These are phyloP conservation scores for Fusarium heterosporum DNA, from an alignment of 2,329 filamentous ascomycete genomes.

Conservation along the genomic window DNA sequence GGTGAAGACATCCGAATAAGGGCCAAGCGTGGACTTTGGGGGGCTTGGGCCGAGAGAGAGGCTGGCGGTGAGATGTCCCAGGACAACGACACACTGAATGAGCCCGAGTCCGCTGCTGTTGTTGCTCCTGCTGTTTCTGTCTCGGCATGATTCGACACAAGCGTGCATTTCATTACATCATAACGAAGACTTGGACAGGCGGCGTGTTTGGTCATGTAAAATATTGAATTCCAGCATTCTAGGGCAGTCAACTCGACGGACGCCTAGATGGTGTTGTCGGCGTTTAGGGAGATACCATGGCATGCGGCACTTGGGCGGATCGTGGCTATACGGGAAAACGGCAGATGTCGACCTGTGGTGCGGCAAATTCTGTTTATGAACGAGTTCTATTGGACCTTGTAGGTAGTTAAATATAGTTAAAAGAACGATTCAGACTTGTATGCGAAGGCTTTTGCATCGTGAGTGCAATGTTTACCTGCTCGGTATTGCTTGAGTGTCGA, in stretches of 20 bases:
- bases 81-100: slow-evolving; percentile 55
- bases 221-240: slow-evolving; percentile 52
- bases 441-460: not conserved
- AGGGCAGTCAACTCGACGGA: slow-evolving; percentile 48
- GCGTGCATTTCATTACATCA: slow-evolving; percentile 33
- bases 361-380: slow-evolving; percentile 33
- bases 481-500: not conserved
- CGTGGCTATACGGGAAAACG: slow-evolving; percentile 44
- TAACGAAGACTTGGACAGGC: slow-evolving; percentile 43
- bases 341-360: slow-evolving; percentile 28
- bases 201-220: slow-evolving; percentile 50
- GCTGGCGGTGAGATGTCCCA: slow-evolving; percentile 71
- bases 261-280: slow-evolving; percentile 53
- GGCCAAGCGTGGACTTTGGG: slow-evolving; percentile 96
- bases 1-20: slow-evolving; percentile 85
- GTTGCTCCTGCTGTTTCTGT: slow-evolving; percentile 53
- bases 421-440: slow-evolving; percentile 10
- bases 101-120: slow-evolving; percentile 52
- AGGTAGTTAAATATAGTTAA: slow-evolving; percentile 26
- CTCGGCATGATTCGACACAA: slow-evolving; percentile 49
- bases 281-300: slow-evolving; percentile 57
- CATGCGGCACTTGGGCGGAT: slow-evolving; percentile 43
- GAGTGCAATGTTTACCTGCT: not conserved
- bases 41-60: slow-evolving; percentile 89
- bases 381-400: slow-evolving; percentile 28